phyloP scores from a whole-genome alignment of 495 filamentous ascomycete species.

The Daldinia grandis region DNA sequence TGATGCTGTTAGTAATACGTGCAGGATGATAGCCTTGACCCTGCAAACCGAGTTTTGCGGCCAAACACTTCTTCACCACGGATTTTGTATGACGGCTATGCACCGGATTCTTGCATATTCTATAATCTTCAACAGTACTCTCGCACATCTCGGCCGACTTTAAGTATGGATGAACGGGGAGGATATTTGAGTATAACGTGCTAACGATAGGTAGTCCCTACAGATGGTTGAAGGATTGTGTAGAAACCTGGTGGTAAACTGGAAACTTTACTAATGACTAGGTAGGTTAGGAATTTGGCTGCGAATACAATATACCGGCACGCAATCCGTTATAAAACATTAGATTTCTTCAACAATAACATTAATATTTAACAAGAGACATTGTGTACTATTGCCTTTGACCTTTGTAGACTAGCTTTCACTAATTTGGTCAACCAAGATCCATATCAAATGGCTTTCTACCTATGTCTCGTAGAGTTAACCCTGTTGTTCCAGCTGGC shows the following conservation, averaged over 20 bases:
- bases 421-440: not conserved
- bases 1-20: slow-evolving; percentile 11
- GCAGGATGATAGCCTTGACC: slow-evolving; percentile 23
- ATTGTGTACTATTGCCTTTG: not conserved
- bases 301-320: not conserved
- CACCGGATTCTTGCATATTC: slow-evolving; percentile 7
- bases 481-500: too few species aligned
- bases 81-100: not conserved
- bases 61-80: not conserved
- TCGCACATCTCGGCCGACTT: slow-evolving; percentile 14
- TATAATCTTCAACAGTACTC: slow-evolving; percentile 12
- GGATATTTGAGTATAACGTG: not conserved
- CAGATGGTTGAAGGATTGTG: not conserved
- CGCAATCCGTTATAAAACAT: not conserved
- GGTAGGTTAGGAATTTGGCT: not conserved
- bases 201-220: not conserved
- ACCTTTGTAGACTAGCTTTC: not conserved
- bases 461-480: not conserved
- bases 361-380: not conserved
- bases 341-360: not conserved
- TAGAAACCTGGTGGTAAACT: not conserved
- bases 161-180: not conserved
- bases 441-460: not conserved
- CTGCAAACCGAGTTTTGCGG: slow-evolving; percentile 5
- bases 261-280: not conserved